A percentile compares a stretch with the other conserved stretches of the same genome.
Conservation (phyloP, 1,139 yeast genomes). For the Nakaseomyces bracarensis region DNA sequence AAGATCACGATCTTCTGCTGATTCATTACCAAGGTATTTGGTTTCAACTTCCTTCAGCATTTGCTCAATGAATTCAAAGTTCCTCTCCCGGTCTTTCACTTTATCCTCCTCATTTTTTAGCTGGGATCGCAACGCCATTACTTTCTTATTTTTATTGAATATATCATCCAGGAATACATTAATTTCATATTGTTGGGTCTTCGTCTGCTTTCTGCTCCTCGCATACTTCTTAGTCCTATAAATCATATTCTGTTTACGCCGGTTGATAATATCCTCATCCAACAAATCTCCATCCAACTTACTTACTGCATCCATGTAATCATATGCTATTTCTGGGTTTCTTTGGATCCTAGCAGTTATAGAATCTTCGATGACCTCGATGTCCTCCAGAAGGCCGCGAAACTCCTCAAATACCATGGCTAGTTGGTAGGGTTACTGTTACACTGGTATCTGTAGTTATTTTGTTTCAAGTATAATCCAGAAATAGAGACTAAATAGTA, state of each 20-base stretch:
- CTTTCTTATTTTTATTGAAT: background rate
- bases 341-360: slow-evolving; percentile 42
- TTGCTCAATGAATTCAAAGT: background rate
- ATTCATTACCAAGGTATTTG: slow-evolving; percentile 20
- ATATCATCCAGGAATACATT: slow-evolving; percentile 35
- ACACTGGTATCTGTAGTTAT: too few species aligned
- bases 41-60: slow-evolving; percentile 16
- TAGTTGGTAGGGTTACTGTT: background rate
- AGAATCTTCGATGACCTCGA: slow-evolving; percentile 51
- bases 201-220: slow-evolving; percentile 36
- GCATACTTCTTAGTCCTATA: slow-evolving; percentile 30
- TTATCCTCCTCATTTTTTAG: background rate
- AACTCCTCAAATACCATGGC: background rate
- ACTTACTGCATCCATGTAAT: slow-evolving; percentile 12
- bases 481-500: too few species aligned
- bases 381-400: slow-evolving; percentile 40
- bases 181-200: slow-evolving; percentile 66
- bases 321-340: slow-evolving; percentile 42
- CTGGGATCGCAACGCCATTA: background rate
- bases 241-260: slow-evolving; percentile 17
- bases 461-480: too few species aligned
- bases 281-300: slow-evolving; percentile 14
- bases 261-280: background rate
- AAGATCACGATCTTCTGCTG: slow-evolving; percentile 23
- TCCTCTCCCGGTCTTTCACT: background rate